Percentiles rank a stretch among this genome's conserved stretches.
phyloP scores from a whole-genome alignment of 768 basidiomycete genomes.

The Zangia roseola region DNA sequence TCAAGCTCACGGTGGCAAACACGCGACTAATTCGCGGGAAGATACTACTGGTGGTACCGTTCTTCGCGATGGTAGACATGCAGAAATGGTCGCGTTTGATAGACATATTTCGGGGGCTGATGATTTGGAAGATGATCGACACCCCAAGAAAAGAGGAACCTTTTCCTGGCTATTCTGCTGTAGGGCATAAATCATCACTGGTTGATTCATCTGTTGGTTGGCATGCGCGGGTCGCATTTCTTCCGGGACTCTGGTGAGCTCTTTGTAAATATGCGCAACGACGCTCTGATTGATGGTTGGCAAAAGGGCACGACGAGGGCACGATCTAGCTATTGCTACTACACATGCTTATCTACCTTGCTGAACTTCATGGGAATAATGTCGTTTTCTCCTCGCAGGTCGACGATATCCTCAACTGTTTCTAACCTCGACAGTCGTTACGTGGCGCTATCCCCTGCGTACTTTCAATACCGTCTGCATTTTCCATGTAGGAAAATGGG shows the following conservation, averaged over 20 bases:
- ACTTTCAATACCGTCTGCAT: constrained; percentile 5
- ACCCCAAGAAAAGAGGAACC: constrained; percentile 58
- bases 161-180: constrained; percentile 71
- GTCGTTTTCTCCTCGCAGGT: constrained; percentile 30
- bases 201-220: constrained; percentile 25
- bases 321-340: constrained; percentile 35
- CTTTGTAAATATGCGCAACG: too few species aligned
- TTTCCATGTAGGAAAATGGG: constrained; percentile 9
- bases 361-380: constrained; percentile 30
- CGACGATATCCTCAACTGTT: constrained; percentile 27
- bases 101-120: constrained; percentile 60
- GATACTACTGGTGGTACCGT: constrained; percentile 45
- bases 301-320: constrained; percentile 18
- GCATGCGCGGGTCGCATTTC: constrained; percentile 30
- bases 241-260: constrained; percentile 26
- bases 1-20: constrained; percentile 48
- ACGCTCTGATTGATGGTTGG: too few species aligned
- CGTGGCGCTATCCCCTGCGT: constrained; percentile 16
- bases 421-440: constrained; percentile 34
- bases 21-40: constrained; percentile 50
- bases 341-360: constrained; percentile 33
- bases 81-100: constrained; percentile 66
- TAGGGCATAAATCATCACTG: constrained; percentile 45
- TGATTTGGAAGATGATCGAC: constrained; percentile 64
- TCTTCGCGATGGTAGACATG: constrained; percentile 34